Conservation (phyloP, 306 rosid genomes). For the Mimosa pudica region DNA sequence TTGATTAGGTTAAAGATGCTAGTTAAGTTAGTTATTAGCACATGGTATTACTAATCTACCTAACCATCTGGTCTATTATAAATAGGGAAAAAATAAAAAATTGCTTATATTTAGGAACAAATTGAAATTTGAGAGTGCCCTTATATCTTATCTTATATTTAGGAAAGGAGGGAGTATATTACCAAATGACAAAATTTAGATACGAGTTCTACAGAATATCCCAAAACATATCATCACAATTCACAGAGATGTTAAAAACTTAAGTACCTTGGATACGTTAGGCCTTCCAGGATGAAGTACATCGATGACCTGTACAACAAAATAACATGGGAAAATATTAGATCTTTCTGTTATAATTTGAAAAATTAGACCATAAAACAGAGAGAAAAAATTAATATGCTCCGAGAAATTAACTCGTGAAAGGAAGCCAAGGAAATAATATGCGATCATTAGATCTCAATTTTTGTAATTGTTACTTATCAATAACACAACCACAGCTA, state of each 20-base stretch:
- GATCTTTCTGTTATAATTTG: too few relatives aligned
- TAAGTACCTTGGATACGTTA: conserved; percentile 79
- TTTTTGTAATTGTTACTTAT: too few relatives aligned
- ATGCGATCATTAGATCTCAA: conserved; percentile 5
- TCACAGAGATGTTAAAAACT: background rate
- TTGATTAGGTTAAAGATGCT: too few relatives aligned
- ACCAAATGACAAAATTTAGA: background rate
- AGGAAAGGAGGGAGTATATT: background rate
- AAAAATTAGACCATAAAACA: background rate
- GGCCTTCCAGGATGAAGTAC: conserved; percentile 95
- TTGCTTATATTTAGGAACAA: too few relatives aligned
- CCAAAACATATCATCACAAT: background rate
- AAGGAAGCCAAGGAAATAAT: background rate
- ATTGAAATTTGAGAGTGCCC: too few relatives aligned
- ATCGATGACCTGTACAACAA: conserved; percentile 60
- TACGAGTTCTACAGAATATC: background rate
- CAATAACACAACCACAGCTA: background rate
- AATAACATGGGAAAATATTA: background rate
- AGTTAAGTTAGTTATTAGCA: too few relatives aligned
- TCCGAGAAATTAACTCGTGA: background rate
- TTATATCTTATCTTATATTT: too few relatives aligned
- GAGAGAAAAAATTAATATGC: background rate
- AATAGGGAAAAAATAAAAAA: too few relatives aligned
- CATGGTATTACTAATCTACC: too few relatives aligned
- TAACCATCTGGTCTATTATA: too few relatives aligned